Percentiles rank a stretch among this genome's conserved stretches.
Evolutionary conservation across 2,329 filamentous ascomycete genomes (phyloP).

Genomic region (Pseudopyricularia cyperi): DNA sequence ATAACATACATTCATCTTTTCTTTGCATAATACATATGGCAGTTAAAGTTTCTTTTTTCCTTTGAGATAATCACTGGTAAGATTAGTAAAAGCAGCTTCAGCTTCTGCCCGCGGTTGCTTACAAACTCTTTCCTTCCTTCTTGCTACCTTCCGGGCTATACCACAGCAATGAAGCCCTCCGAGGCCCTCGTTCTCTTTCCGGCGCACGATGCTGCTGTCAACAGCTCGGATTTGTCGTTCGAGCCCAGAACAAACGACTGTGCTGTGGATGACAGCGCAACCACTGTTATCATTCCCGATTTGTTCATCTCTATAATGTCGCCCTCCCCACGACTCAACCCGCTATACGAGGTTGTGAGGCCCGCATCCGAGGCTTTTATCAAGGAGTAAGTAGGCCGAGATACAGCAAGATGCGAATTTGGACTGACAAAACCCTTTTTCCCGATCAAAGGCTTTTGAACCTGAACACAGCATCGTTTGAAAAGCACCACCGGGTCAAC

Average conservation of each 20-base stretch:
- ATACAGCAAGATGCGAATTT: neutral
- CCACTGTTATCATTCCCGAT: neutral
- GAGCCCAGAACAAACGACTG: neutral
- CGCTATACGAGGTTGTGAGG: neutral
- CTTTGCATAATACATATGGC: no score
- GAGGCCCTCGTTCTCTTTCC: neutral
- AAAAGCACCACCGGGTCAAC: slow-evolving; percentile 1
- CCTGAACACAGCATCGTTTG: neutral
- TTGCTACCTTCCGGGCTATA: neutral
- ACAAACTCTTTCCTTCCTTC: neutral
- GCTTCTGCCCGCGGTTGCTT: neutral
- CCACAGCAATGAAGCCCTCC: neutral
- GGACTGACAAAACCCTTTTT: neutral
- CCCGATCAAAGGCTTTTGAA: neutral
- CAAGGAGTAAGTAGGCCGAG: neutral
- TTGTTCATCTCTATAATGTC: slow-evolving; percentile 1
- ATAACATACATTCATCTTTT: no score
- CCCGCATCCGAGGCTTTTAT: neutral
- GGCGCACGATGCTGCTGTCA: neutral
- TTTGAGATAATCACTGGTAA: neutral
- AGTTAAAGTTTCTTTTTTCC: no score
- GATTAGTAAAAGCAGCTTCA: neutral
- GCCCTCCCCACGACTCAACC: neutral
- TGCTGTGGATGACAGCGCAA: neutral
- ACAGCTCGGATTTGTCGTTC: neutral